A percentile compares a stretch with the other conserved stretches of the same genome.
These are phyloP conservation scores for Colletotrichum tamarilloi DNA, from an alignment of 2,329 filamentous ascomycete genomes.

Conservation along the genomic window DNA sequence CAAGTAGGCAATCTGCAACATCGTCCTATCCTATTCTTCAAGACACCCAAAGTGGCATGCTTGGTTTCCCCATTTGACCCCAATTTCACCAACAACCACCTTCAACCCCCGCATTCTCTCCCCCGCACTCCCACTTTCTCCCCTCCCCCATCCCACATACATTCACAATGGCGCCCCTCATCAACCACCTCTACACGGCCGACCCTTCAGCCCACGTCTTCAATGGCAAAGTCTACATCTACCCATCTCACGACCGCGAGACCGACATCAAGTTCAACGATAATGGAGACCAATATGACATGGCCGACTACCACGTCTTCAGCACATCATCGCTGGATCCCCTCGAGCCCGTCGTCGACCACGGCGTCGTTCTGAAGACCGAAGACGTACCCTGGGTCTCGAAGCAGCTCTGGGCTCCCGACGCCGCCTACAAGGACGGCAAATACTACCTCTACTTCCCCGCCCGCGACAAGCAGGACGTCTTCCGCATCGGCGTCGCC, in stretches of 20 bases:
- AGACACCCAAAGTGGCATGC: not conserved
- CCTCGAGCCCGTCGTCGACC: conserved; percentile 73
- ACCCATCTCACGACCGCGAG: conserved; percentile 83
- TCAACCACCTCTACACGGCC: conserved; percentile 81
- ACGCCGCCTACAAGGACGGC: conserved; percentile 74
- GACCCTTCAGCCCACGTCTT: conserved; percentile 87
- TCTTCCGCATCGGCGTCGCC: conserved; percentile 82
- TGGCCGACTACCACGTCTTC: conserved; percentile 86
- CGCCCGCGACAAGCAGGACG: conserved; percentile 74
- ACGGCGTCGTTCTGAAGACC: conserved; percentile 74
- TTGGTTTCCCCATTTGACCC: not conserved
- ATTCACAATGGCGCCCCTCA: conserved; percentile 65
- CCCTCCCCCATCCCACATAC: not conserved
- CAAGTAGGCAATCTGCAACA: not conserved
- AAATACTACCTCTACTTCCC: conserved; percentile 85
- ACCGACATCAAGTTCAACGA: conserved; percentile 82
- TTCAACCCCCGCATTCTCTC: not conserved
- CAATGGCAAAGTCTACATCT: conserved; percentile 80
- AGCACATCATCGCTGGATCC: conserved; percentile 63
- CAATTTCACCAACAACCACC: not conserved
- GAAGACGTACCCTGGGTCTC: conserved; percentile 80
- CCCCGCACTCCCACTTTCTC: not conserved
- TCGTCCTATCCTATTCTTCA: not conserved
- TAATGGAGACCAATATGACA: conserved; percentile 88
- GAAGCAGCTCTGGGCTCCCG: conserved; percentile 85